phyloP scores from a whole-genome alignment of 495 filamentous ascomycete genomes.

The Xylaria palmicola region DNA sequence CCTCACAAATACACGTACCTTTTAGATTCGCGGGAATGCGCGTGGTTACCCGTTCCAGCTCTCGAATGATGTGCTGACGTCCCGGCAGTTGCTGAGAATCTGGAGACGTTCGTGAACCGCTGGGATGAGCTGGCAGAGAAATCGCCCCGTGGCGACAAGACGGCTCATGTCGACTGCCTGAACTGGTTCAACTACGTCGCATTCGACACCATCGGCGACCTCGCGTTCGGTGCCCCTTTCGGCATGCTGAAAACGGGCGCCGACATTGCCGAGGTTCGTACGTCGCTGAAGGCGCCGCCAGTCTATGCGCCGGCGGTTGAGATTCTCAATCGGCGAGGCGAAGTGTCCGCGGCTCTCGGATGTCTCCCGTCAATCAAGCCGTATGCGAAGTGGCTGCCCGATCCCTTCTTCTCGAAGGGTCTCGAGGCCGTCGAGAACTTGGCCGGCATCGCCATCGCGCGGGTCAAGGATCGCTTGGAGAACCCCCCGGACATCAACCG shows the following conservation, averaged over 20 bases:
- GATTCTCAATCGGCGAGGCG: slow-evolving; percentile 67
- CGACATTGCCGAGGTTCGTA: slow-evolving; percentile 56
- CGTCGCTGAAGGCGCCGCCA: slow-evolving; percentile 50
- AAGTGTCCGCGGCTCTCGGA: slow-evolving; percentile 65
- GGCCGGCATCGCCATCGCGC: slow-evolving; percentile 74
- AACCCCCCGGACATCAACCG: slow-evolving; percentile 61
- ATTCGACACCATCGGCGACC: slow-evolving; percentile 88
- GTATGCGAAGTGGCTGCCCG: slow-evolving; percentile 63
- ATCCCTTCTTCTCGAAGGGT: slow-evolving; percentile 66
- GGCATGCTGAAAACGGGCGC: slow-evolving; percentile 62
- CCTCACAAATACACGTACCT: no score
- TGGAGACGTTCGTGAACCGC: slow-evolving; percentile 70
- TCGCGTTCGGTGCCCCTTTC: slow-evolving; percentile 59
- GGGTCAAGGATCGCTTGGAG: slow-evolving; percentile 71
- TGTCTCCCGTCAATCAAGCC: slow-evolving; percentile 61
- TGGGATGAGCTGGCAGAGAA: slow-evolving; percentile 58
- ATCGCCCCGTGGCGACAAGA: slow-evolving; percentile 25
- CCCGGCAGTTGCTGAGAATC: slow-evolving; percentile 60
- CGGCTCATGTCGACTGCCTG: slow-evolving; percentile 69
- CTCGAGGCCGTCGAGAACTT: slow-evolving; percentile 63
- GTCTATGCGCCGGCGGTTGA: slow-evolving; percentile 66
- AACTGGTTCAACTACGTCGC: slow-evolving; percentile 95
- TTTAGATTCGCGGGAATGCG: not conserved
- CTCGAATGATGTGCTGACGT: not conserved
- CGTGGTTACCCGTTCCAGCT: not conserved